Evolutionary conservation across 345 rosid genomes (phyloP).

Genomic region (Trapa incisa): DNA sequence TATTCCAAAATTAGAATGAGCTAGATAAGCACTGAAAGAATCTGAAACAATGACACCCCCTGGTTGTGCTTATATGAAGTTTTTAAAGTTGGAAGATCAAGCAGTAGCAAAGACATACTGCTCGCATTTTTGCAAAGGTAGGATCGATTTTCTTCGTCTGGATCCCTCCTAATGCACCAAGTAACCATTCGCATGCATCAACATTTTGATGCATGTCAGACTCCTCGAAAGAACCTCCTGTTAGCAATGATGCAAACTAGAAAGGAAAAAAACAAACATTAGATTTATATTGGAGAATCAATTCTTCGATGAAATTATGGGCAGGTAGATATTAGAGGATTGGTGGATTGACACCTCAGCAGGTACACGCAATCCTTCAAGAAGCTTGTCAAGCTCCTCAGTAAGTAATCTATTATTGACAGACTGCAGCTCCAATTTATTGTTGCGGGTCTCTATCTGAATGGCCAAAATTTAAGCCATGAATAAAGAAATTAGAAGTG

Average conservation of each 20-base stretch:
- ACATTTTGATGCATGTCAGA: constrained; percentile 74
- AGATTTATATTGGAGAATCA: constrained; percentile 7
- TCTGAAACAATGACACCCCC: not conserved
- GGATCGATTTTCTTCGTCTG: constrained; percentile 78
- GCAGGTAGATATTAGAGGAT: not conserved
- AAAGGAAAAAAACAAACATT: constrained; percentile 14
- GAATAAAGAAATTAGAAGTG: not conserved
- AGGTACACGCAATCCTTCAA: constrained; percentile 69
- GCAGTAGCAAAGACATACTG: constrained; percentile 36
- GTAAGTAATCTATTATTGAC: constrained; percentile 84
- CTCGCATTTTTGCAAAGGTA: constrained; percentile 65
- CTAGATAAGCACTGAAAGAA: not conserved
- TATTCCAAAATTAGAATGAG: not conserved
- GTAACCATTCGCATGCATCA: constrained; percentile 98
- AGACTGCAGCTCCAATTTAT: constrained; percentile 92
- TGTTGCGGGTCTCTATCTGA: constrained; percentile 97
- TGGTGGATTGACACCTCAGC: constrained; percentile 42
- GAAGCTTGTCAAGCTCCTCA: constrained; percentile 86
- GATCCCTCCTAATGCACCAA: constrained; percentile 61
- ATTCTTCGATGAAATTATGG: not conserved
- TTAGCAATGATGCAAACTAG: constrained; percentile 76
- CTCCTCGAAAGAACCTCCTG: constrained; percentile 91
- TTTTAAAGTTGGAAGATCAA: constrained; percentile 3
- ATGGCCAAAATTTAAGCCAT: not conserved
- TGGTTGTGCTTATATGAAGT: not conserved